A percentile compares a stretch with the other conserved stretches of the same genome.
Conservation (phyloP, 148 eudicot genomes). For the Heliamphora exappendiculata region DNA sequence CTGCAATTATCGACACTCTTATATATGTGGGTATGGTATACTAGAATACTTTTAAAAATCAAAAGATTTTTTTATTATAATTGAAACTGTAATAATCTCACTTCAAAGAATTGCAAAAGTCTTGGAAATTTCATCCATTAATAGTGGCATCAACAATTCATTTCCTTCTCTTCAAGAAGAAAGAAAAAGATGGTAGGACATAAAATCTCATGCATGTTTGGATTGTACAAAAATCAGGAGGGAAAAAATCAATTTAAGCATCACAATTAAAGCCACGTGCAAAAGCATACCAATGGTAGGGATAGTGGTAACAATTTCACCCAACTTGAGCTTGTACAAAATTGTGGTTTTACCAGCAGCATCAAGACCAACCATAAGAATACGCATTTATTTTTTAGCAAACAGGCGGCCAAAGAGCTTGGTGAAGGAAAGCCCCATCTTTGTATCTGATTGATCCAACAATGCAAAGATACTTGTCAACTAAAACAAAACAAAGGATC, state of each 20-base stretch:
- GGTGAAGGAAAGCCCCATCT: constrained; percentile 19
- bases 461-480: not conserved
- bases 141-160: not conserved
- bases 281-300: constrained; percentile 14
- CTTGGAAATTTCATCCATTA: not conserved
- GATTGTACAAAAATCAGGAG: not conserved
- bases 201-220: not conserved
- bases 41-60: not conserved
- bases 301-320: constrained; percentile 12
- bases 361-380: constrained; percentile 13
- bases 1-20: no score
- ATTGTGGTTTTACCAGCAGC: constrained; percentile 15
- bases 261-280: not conserved
- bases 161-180: not conserved
- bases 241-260: no score
- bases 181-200: not conserved
- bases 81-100: no score
- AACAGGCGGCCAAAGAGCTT: constrained; percentile 15
- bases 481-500: not conserved
- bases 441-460: constrained; percentile 1
- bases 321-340: constrained; percentile 17
- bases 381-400: constrained; percentile 9
- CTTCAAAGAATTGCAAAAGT: not conserved
- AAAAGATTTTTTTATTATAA: no score
- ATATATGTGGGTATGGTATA: not conserved